Evolutionary conservation across 2,329 filamentous ascomycete species (phyloP).

Genomic region (Salinomyces thailandicus): DNA sequence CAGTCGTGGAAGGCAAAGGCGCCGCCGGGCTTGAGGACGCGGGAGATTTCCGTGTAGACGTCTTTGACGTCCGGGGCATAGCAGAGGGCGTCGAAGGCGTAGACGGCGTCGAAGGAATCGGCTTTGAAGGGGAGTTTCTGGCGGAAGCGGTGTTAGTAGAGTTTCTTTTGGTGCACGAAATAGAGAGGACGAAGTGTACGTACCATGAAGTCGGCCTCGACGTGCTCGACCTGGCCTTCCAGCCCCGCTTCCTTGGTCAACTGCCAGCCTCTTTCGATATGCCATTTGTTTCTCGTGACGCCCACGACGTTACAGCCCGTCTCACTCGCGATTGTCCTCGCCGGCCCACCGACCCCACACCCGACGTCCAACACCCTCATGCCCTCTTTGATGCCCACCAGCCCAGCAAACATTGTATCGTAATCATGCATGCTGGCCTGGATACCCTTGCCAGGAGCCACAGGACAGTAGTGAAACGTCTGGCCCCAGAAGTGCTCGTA

Average conservation of each 20-base stretch:
- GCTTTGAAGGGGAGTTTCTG: slow-evolving; percentile 15
- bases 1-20: slow-evolving; percentile 22
- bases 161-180: too few relatives aligned
- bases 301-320: slow-evolving; percentile 21
- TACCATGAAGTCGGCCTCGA: slow-evolving; percentile 52
- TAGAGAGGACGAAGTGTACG: background rate
- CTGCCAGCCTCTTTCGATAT: slow-evolving; percentile 27
- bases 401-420: slow-evolving; percentile 22
- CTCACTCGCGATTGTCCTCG: slow-evolving; percentile 22
- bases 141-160: too few relatives aligned
- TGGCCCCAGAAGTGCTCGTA: slow-evolving; percentile 94
- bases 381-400: slow-evolving; percentile 12
- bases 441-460: slow-evolving; percentile 71
- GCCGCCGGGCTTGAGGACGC: slow-evolving; percentile 24
- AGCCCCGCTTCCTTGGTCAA: slow-evolving; percentile 72
- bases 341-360: slow-evolving; percentile 24
- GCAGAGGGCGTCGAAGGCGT: slow-evolving; percentile 24
- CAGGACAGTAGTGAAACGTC: slow-evolving; percentile 91
- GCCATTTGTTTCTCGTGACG: slow-evolving; percentile 21
- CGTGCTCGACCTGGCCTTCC: slow-evolving; percentile 63
- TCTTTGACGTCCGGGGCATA: slow-evolving; percentile 18
- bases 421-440: slow-evolving; percentile 60
- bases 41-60: slow-evolving; percentile 20
- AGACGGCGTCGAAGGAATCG: slow-evolving; percentile 22
- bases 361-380: slow-evolving; percentile 26